phyloP scores from a whole-genome alignment of 1,284 basidiomycete species.

The Jaminaea rosea region DNA sequence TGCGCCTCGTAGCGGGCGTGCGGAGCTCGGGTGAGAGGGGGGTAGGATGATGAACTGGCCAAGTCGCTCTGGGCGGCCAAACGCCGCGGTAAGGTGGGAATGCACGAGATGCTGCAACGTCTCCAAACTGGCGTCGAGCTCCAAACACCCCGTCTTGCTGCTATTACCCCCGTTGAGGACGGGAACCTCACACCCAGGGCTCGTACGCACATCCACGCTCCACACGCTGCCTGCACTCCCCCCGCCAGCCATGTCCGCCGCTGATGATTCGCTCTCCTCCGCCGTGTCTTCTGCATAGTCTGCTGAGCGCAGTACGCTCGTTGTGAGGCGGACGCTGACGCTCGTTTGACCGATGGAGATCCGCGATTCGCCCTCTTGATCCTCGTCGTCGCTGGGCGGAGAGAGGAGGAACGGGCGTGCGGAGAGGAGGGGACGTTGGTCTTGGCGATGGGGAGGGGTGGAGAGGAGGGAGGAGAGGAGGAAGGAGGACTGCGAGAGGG shows the following conservation, averaged over 20 bases:
- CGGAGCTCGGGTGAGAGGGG: background rate
- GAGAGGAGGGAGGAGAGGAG: background rate
- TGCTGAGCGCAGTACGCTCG: too few relatives aligned
- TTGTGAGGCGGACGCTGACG: too few relatives aligned
- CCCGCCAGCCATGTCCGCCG: too few relatives aligned
- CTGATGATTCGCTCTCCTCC: too few relatives aligned
- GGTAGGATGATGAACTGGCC: conserved; percentile 1
- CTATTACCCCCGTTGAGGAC: background rate
- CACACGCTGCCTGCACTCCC: too few relatives aligned
- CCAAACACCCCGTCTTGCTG: background rate
- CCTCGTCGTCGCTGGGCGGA: background rate
- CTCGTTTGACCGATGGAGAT: too few relatives aligned
- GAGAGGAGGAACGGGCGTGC: background rate
- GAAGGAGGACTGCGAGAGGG: background rate
- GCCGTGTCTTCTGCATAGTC: too few relatives aligned
- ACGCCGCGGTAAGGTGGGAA: too few relatives aligned
- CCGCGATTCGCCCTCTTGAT: too few relatives aligned
- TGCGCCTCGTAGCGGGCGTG: background rate
- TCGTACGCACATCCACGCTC: background rate
- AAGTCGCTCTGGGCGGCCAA: too few relatives aligned
- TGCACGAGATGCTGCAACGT: too few relatives aligned
- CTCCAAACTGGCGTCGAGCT: background rate
- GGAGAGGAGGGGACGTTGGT: background rate
- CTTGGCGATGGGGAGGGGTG: background rate
- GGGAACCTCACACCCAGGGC: background rate